phyloP scores from a whole-genome alignment of 176 grass and related monocot species.

The Zea luxurians region DNA sequence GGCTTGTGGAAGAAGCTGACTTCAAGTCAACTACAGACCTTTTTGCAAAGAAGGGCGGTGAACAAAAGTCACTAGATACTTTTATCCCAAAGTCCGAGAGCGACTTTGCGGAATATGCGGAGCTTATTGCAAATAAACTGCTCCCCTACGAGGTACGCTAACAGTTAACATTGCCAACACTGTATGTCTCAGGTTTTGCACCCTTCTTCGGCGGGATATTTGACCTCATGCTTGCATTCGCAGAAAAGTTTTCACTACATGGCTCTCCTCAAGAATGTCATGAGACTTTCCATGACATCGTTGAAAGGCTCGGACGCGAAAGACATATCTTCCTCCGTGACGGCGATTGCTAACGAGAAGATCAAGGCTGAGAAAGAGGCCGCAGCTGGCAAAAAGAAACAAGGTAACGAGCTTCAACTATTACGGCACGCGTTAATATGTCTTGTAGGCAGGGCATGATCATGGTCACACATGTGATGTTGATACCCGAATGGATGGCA shows the following conservation, averaged over 20 bases:
- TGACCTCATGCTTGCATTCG: conserved; percentile 43
- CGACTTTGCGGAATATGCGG: conserved; percentile 74
- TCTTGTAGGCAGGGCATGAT: neutral
- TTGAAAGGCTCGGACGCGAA: conserved; percentile 84
- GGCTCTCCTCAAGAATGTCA: conserved; percentile 71
- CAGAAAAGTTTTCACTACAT: conserved; percentile 96
- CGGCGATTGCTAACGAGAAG: conserved; percentile 89
- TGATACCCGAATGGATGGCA: conserved; percentile 19
- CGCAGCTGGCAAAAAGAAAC: conserved; percentile 72
- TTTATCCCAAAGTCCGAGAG: conserved; percentile 83
- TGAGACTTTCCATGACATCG: conserved; percentile 56
- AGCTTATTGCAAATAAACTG: conserved; percentile 74
- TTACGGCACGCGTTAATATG: neutral
- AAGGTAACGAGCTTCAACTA: conserved; percentile 40
- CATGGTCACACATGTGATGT: neutral
- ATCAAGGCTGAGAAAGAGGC: conserved; percentile 72
- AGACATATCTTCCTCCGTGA: conserved; percentile 73
- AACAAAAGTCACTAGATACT: conserved; percentile 67
- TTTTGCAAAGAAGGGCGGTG: conserved; percentile 66
- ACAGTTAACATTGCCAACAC: neutral
- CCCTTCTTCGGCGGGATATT: neutral
- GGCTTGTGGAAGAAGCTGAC: conserved; percentile 87
- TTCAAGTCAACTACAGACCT: conserved; percentile 77
- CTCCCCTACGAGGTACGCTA: conserved; percentile 62
- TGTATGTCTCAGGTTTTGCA: neutral